Conservation (phyloP, 2,329 filamentous ascomycete genomes). For the Diplodia seriata region DNA sequence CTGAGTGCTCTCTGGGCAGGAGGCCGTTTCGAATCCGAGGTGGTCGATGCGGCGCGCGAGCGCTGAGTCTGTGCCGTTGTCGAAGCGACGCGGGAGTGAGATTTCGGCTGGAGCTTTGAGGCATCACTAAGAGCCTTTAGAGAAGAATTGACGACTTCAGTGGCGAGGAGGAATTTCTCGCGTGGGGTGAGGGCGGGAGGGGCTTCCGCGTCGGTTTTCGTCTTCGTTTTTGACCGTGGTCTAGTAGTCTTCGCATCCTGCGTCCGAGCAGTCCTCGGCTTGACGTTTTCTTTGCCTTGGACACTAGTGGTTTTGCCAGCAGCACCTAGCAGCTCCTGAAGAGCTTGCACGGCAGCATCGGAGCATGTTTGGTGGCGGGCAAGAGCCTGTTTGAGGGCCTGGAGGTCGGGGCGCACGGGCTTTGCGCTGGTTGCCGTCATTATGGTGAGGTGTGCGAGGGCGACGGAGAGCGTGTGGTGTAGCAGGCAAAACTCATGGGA, state of each 20-base stretch:
- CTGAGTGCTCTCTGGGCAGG: conserved; percentile 66
- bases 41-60: conserved; percentile 35
- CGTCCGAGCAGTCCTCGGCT: conserved; percentile 35
- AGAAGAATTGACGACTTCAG: conserved; percentile 73
- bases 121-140: conserved; percentile 74
- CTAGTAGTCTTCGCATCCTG: conserved; percentile 39
- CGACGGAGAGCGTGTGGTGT: neutral
- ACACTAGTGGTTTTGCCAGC: conserved; percentile 44
- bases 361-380: conserved; percentile 58
- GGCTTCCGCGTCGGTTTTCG: conserved; percentile 37
- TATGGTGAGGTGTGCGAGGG: neutral
- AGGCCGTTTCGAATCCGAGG: conserved; percentile 52
- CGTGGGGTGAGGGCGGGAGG: conserved; percentile 56
- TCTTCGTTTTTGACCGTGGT: conserved; percentile 15
- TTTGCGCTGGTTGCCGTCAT: conserved; percentile 31
- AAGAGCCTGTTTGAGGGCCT: conserved; percentile 58
- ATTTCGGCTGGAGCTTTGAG: conserved; percentile 57
- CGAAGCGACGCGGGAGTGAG: conserved; percentile 32
- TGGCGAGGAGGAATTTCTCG: conserved; percentile 72
- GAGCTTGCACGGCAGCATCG: conserved; percentile 52
- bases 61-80: conserved; percentile 33
- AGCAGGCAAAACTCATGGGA: conserved; percentile 9
- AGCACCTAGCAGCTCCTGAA: conserved; percentile 54
- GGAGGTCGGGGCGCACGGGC: conserved; percentile 54
- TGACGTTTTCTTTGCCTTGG: conserved; percentile 45